Evolutionary conservation across 1,284 basidiomycete species (phyloP), one percentile per base, ranked within the genome.

Genomic region (Chiua sp.): DNA sequence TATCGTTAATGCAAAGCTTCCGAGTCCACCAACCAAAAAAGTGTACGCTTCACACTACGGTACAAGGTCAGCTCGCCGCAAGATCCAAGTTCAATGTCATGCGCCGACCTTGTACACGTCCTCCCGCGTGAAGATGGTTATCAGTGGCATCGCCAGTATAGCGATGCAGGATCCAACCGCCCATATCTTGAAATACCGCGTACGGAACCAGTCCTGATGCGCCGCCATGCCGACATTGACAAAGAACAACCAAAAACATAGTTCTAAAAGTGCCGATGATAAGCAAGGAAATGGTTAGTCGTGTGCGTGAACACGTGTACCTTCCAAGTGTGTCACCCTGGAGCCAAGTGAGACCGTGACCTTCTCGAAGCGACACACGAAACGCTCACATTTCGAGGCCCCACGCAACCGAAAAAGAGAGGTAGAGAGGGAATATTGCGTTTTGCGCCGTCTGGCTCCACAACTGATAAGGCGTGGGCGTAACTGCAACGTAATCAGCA

Each of bases 231-330:
- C 78, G 2, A 88, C 79, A 61, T 88, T 88, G 53, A 92, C 77
- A 44, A 93, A 83, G 77, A 91, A 93, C 20, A 91, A 76, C 90
- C 91, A 93, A 71, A 93, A 93, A 66, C 88, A 92, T 2, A 93
- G 79, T 67, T 93, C 91, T 90, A 61, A 20, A 22, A 44, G 42
- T 20, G 42, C 42, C 10, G 42, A n/a, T 11, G 42, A 44, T 44
- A 44, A 44, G 42, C 42, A 22, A 32, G 8, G 54, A n/a, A 22
- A 30, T 15, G 5, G 13, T 28, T 20, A 39, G 53, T 48, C 48
- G 50, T 28, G 50, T 20, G 57, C 47, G 44, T 37, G n/a, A 26
- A 11, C 46, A 50, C 39, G 30, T 46, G 35, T 61, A 88, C 89
- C 89, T 84, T 92, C 91, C 63, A 92, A 73, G 72, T 92, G 90